Evolutionary conservation across 2,329 filamentous ascomycete species (phyloP).

Genomic region (Beauveria rudraprayagi): DNA sequence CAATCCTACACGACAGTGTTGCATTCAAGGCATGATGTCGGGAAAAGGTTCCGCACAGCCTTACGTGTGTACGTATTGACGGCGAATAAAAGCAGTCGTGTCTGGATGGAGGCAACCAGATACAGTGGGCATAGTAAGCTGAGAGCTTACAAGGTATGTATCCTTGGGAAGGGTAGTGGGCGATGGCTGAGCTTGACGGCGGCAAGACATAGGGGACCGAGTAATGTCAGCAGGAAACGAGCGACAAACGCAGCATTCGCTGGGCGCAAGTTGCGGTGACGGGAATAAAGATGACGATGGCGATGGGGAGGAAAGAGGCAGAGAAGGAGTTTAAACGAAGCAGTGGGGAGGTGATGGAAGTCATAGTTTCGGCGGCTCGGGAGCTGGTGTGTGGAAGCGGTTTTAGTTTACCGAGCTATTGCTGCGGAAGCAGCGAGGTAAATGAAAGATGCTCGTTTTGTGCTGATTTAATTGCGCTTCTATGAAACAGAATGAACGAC

Average conservation of each 20-base stretch:
- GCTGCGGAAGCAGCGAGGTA: background rate
- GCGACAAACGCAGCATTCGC: background rate
- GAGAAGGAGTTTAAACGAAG: background rate
- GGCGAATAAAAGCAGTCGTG: background rate
- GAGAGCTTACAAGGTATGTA: background rate
- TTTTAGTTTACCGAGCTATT: background rate
- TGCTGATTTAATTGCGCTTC: no score
- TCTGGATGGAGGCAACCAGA: background rate
- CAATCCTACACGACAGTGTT: background rate
- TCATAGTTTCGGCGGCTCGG: background rate
- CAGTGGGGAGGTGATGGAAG: background rate
- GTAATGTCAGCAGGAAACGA: background rate
- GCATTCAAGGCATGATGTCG: background rate
- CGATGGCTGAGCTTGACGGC: background rate
- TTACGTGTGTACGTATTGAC: background rate
- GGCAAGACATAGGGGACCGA: background rate
- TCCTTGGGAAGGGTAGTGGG: background rate
- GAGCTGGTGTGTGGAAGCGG: background rate
- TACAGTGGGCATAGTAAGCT: conserved; percentile 1
- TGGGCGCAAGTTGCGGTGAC: background rate
- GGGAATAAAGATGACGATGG: background rate
- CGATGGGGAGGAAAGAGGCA: background rate
- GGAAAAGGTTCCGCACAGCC: background rate
- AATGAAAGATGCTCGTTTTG: background rate
- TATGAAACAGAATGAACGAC: no score